Percentiles rank a stretch among this genome's conserved stretches.
phyloP scores from a whole-genome alignment of 805 yeast genomes.

The Candida peoriensis region DNA sequence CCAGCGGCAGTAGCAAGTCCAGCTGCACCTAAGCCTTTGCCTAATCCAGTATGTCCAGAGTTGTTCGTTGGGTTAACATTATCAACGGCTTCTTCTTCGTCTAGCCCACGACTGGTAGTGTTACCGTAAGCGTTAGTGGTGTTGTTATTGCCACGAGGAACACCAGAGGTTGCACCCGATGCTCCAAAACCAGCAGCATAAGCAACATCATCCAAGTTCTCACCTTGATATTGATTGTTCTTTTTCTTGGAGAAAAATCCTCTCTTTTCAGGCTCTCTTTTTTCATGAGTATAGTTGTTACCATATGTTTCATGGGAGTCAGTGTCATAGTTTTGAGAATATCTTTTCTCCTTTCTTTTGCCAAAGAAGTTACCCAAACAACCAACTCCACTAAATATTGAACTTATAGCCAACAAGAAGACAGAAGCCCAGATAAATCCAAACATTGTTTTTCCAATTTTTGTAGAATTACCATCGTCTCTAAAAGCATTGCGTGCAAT shows the following conservation, averaged over 20 bases:
- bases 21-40: background rate
- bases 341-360: conserved; percentile 12
- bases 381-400: conserved; percentile 18
- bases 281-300: conserved; percentile 19
- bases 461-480: conserved; percentile 35
- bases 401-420: conserved; percentile 16
- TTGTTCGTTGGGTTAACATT: background rate
- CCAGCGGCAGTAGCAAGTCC: conserved; percentile 1
- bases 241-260: conserved; percentile 14
- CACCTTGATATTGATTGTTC: conserved; percentile 5
- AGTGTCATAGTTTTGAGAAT: conserved; percentile 18
- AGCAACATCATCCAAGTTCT: conserved; percentile 6
- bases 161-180: conserved; percentile 7
- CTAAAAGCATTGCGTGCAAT: conserved; percentile 46
- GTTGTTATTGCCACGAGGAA: background rate
- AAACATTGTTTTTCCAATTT: conserved; percentile 44
- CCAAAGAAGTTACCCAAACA: conserved; percentile 12
- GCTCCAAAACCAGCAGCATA: conserved; percentile 11
- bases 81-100: no score
- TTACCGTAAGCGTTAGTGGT: background rate
- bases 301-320: conserved; percentile 26
- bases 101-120: conserved; percentile 1
- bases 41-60: background rate
- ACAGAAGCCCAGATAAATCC: conserved; percentile 63
- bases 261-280: conserved; percentile 8